A percentile compares a stretch with the other conserved stretches of the same genome.
Evolutionary conservation across 495 filamentous ascomycete species (phyloP).

Genomic region (Cercophora sp.): DNA sequence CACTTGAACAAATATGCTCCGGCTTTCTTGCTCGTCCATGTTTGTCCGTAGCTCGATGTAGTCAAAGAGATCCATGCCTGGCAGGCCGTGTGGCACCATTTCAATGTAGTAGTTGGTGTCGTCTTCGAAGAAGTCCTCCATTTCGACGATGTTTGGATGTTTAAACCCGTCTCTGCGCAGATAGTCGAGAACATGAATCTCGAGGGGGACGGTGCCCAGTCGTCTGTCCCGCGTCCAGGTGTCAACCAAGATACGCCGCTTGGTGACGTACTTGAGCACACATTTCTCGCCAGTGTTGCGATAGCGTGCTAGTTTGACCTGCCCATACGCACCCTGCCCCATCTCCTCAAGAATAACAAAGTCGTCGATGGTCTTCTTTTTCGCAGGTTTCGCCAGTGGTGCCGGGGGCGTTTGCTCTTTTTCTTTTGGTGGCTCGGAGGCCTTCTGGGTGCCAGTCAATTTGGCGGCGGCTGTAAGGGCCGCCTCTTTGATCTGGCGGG

Average conservation of each 20-base stretch:
- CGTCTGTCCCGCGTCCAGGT: slow-evolving; percentile 95
- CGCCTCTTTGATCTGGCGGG: slow-evolving; percentile 71
- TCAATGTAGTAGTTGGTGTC: slow-evolving; percentile 99
- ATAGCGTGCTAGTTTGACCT: slow-evolving; percentile 93
- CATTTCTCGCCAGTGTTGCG: slow-evolving; percentile 78
- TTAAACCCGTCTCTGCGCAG: slow-evolving; percentile 78
- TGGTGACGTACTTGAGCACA: slow-evolving; percentile 97
- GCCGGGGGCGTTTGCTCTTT: slow-evolving; percentile 32
- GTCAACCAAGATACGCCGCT: slow-evolving; percentile 93
- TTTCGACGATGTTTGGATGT: slow-evolving; percentile 97
- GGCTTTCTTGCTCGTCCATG: slow-evolving; percentile 92
- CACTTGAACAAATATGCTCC: slow-evolving; percentile 93
- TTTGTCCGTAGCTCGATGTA: slow-evolving; percentile 95
- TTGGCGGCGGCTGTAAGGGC: slow-evolving; percentile 48
- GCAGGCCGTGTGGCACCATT: slow-evolving; percentile 92
- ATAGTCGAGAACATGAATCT: slow-evolving; percentile 97
- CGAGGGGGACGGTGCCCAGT: slow-evolving; percentile 93
- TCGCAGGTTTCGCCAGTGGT: slow-evolving; percentile 22
- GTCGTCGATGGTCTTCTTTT: slow-evolving; percentile 80
- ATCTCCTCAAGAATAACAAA: slow-evolving; percentile 96
- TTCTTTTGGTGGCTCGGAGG: slow-evolving; percentile 16
- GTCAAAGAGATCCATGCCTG: slow-evolving; percentile 98
- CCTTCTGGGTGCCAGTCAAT: slow-evolving; percentile 36
- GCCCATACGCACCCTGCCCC: slow-evolving; percentile 96
- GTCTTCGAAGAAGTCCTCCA: slow-evolving; percentile 98